Base-by-base conservation (phyloP, 1,139 yeast genomes). In the Lodderomyces parapsilosis region DNA sequence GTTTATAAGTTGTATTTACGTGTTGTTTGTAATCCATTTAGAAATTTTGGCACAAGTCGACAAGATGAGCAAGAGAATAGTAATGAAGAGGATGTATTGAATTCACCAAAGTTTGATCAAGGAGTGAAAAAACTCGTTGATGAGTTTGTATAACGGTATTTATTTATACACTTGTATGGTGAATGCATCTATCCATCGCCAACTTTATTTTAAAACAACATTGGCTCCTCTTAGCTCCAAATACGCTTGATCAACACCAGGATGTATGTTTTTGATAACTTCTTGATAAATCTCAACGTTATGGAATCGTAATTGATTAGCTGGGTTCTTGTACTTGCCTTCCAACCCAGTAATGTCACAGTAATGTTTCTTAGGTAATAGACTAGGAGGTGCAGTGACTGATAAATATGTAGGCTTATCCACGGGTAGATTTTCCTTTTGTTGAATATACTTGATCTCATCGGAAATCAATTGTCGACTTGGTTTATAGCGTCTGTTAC, bases 311-410 rank as follows among this genome's bases (percentile, higher is more conserved):
- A 93, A 68, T 35, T 88, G 86, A 56, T 83, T 87, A 11, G 84
- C 71, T 0, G 95, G 95, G 36, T 86, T 77, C 58, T 78, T 83
- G 68, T 93, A 93, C 38, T 66, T 75, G 0, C 91, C 94, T 43
- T 81, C 84, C 20, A 93, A 70, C 0, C 99, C 99, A 0, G 99
- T 93, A 41, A 93, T 82, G 62, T 93, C 99, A 66, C 99, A 93
- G 66, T 90, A 93, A 55, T 82, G 84, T 65, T 86, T 88, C 17
- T 74, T 70, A 0, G 98, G 98, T 52, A 71, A 76, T 51, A 91
- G 65, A 6, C 95, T 85, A 0, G 99, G 99, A 2, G 97, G 96
- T 0, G 97, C 96, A 27, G 80, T 80, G 7, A 91, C 68, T 15
- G 83, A 76, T 40, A 76, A 71, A 59, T 78, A 83, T 0, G 88